phyloP scores from a whole-genome alignment of 1,284 basidiomycete species.

The Heliocybe sulcata region DNA sequence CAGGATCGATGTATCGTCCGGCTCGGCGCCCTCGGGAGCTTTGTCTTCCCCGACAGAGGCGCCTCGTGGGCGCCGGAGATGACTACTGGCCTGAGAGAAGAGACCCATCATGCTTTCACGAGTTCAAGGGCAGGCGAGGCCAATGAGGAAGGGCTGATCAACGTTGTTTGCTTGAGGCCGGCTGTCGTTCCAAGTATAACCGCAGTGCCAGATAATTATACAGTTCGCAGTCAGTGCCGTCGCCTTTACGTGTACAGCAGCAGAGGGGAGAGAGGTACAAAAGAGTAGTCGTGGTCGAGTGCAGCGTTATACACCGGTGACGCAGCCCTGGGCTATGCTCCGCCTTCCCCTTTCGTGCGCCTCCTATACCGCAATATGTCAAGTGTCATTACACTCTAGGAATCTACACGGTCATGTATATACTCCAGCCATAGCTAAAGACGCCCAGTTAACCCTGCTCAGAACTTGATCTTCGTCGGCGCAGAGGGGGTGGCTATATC shows the following conservation, averaged over 20 bases:
- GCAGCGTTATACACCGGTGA: background rate
- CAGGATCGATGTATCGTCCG: conserved; percentile 81
- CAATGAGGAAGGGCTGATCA: background rate
- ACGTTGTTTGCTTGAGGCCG: too few relatives aligned
- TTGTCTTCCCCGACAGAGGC: conserved; percentile 52
- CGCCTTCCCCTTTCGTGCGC: background rate
- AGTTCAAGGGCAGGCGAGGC: conserved; percentile 8
- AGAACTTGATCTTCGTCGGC: conserved; percentile 87
- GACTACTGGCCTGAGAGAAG: conserved; percentile 48
- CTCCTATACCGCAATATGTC: background rate
- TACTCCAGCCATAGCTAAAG: background rate
- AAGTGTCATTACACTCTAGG: background rate
- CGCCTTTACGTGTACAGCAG: background rate
- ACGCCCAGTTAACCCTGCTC: background rate
- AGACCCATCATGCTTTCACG: conserved; percentile 59
- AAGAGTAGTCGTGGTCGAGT: background rate
- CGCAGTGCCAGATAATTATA: background rate
- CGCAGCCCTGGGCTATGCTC: background rate
- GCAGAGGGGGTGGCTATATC: conserved; percentile 69
- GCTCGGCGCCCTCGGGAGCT: conserved; percentile 69
- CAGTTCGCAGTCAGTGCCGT: background rate
- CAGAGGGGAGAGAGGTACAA: background rate
- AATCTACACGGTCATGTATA: too few relatives aligned
- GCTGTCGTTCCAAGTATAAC: background rate
- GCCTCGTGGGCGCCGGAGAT: conserved; percentile 33